phyloP scores from a whole-genome alignment of 805 yeast species.

The fission yeast (Schizosaccharomyces pombe) region DNA sequence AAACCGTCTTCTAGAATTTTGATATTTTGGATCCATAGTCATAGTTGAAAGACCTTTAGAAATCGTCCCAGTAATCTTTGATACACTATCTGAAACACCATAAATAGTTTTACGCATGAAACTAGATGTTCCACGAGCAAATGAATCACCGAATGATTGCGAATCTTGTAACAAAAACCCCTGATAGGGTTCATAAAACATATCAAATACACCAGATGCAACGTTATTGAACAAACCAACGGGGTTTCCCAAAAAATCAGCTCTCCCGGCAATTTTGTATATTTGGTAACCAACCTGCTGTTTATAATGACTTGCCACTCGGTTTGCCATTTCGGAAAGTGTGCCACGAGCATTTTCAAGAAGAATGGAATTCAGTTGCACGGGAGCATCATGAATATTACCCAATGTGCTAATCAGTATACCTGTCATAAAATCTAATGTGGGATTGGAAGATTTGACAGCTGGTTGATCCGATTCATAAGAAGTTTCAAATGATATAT shows the following conservation, averaged over 20 bases:
- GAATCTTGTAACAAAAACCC: constrained; percentile 91
- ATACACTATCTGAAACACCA: constrained; percentile 81
- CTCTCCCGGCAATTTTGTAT: constrained; percentile 83
- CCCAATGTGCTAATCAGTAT: constrained; percentile 91
- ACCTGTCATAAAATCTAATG: constrained; percentile 48
- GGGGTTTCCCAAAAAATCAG: constrained; percentile 90
- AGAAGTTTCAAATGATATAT: constrained; percentile 74
- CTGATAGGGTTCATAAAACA: constrained; percentile 90
- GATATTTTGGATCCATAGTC: constrained; percentile 67
- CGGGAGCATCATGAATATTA: constrained; percentile 90
- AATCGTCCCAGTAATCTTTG: constrained; percentile 76
- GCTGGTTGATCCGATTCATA: constrained; percentile 51
- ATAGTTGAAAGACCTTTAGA: constrained; percentile 86
- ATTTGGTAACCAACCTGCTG: constrained; percentile 81
- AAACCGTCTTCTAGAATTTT: constrained; percentile 51
- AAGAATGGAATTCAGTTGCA: constrained; percentile 61
- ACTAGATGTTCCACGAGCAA: constrained; percentile 89
- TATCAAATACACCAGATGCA: constrained; percentile 86
- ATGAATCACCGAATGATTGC: constrained; percentile 78
- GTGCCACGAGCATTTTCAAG: constrained; percentile 81
- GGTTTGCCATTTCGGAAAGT: constrained; percentile 40
- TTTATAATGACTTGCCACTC: constrained; percentile 63
- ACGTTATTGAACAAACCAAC: constrained; percentile 85
- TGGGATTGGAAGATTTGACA: constrained; percentile 29
- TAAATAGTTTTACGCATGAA: constrained; percentile 84